Evolutionary conservation across 257 asterid genomes (phyloP).

Genomic region (Eucommia ulmoides): DNA sequence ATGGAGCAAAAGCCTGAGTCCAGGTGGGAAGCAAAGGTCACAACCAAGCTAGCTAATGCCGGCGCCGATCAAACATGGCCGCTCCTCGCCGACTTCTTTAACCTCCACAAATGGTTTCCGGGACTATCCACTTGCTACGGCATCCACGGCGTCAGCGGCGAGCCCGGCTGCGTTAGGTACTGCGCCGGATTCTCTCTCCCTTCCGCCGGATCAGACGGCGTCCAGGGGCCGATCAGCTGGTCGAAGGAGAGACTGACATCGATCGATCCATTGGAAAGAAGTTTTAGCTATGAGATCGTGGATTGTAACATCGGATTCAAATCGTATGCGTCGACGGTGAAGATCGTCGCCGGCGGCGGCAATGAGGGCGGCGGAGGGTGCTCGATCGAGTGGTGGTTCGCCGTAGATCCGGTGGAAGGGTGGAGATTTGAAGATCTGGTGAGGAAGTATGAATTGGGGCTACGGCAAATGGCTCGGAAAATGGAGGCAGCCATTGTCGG

Average conservation of each 20-base stretch:
- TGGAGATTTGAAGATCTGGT: slow-evolving; percentile 43
- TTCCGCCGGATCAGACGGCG: background rate
- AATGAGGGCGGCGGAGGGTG: slow-evolving; percentile 18
- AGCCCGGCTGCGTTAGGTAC: background rate
- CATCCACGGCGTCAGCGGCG: background rate
- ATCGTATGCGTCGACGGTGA: slow-evolving; percentile 41
- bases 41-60: background rate
- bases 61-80: background rate
- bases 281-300: slow-evolving; percentile 40
- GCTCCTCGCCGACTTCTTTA: background rate
- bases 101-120: background rate
- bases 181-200: background rate
- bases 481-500: too few relatives aligned
- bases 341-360: slow-evolving; percentile 14
- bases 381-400: slow-evolving; percentile 44
- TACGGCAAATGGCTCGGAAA: slow-evolving; percentile 36
- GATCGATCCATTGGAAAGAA: slow-evolving; percentile 22
- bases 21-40: slow-evolving; percentile 1
- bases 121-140: background rate
- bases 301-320: slow-evolving; percentile 56
- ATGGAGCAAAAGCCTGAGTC: background rate
- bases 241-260: background rate
- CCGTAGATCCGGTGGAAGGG: slow-evolving; percentile 57
- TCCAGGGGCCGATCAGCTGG: background rate
- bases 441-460: slow-evolving; percentile 27